A percentile compares a stretch with the other conserved stretches of the same genome.
These are phyloP conservation scores for Cutaneotrichosporon daszewskae DNA, from an alignment of 1,284 basidiomycete species.

Conservation along the genomic window DNA sequence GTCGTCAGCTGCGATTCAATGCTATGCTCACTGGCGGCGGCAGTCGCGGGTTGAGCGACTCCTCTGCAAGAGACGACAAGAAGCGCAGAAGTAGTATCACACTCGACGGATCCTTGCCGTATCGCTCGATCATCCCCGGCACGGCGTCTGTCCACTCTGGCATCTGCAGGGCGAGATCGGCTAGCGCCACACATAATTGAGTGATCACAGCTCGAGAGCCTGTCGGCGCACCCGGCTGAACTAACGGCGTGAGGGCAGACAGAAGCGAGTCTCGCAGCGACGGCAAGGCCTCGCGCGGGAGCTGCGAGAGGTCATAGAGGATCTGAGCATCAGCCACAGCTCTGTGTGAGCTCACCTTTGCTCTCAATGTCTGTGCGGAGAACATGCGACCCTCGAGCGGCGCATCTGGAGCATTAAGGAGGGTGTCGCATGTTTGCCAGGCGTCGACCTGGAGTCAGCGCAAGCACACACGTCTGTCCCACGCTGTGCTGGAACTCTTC, in stretches of 20 bases:
- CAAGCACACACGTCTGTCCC: too few relatives aligned
- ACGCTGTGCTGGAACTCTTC: constrained; percentile 96
- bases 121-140: constrained; percentile 72
- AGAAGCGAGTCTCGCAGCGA: constrained; percentile 82
- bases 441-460: constrained; percentile 69
- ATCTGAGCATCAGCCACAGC: constrained; percentile 56
- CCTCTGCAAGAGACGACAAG: constrained; percentile 85
- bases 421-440: constrained; percentile 88
- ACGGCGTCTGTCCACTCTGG: constrained; percentile 79
- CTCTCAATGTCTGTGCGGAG: constrained; percentile 91
- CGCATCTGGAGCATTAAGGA: constrained; percentile 74
- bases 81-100: constrained; percentile 85
- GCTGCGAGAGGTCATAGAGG: constrained; percentile 88
- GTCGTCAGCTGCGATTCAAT: not conserved
- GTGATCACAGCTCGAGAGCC: constrained; percentile 83
- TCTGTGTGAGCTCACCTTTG: constrained; percentile 65
- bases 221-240: constrained; percentile 51
- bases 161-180: constrained; percentile 86
- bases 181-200: constrained; percentile 82
- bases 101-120: constrained; percentile 75
- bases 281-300: constrained; percentile 65
- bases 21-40: constrained; percentile 69
- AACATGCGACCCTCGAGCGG: constrained; percentile 82
- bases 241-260: constrained; percentile 61
- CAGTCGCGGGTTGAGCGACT: constrained; percentile 78